phyloP scores from a whole-genome alignment of 2,329 filamentous ascomycete genomes.

The Cercospora sp. region DNA sequence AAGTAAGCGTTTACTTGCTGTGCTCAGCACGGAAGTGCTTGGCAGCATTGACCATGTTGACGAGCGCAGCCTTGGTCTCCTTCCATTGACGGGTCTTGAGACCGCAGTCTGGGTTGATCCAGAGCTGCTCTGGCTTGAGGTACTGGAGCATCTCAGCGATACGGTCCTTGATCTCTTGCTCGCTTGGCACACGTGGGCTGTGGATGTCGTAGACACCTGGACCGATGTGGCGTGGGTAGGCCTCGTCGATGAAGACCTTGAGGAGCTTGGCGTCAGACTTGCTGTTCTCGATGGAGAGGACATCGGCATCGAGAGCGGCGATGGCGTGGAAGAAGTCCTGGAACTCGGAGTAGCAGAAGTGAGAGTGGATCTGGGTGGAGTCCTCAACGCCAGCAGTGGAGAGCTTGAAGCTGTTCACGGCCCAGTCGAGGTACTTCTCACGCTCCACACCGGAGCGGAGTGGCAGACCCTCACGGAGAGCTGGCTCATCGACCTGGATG shows the following conservation, averaged over 20 bases:
- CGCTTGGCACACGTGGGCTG: conserved; percentile 92
- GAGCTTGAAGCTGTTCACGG: conserved; percentile 96
- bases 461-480: conserved; percentile 97
- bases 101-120: conserved; percentile 99
- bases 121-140: conserved; percentile 97
- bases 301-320: conserved; percentile 93
- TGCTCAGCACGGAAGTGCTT: conserved; percentile 83
- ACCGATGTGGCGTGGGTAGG: conserved; percentile 96
- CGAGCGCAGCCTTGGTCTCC: conserved; percentile 94
- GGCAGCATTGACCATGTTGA: conserved; percentile 97
- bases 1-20: conserved; percentile 25
- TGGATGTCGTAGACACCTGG: conserved; percentile 99
- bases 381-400: conserved; percentile 90
- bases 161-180: conserved; percentile 98
- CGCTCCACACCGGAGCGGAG: conserved; percentile 92
- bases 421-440: conserved; percentile 95
- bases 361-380: conserved; percentile 98
- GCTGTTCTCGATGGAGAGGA: conserved; percentile 99
- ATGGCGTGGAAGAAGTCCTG: conserved; percentile 99
- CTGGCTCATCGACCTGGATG: conserved; percentile 99
- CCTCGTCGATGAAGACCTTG: conserved; percentile 96
- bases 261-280: conserved; percentile 99
- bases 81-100: conserved; percentile 98
- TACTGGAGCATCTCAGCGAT: conserved; percentile 96
- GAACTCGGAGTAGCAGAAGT: conserved; percentile 99